These are phyloP conservation scores for Trifolium fragiferum DNA, from an alignment of 306 rosid species.

Conservation along the genomic window DNA sequence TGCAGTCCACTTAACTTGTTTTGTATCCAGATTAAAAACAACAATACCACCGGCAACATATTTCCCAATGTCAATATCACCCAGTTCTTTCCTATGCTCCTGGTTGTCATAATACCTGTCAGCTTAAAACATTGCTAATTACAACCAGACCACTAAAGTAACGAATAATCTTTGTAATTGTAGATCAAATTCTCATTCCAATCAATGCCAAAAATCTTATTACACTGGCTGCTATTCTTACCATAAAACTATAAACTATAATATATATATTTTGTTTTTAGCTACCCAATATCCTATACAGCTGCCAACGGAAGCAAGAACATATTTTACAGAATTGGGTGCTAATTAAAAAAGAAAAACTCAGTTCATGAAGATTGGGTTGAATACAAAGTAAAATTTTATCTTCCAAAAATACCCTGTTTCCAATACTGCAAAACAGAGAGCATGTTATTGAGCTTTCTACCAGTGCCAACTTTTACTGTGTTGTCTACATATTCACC, in stretches of 20 bases:
- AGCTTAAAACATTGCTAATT: constrained; percentile 52
- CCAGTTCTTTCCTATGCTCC: constrained; percentile 87
- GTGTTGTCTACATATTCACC: neutral
- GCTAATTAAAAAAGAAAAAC: neutral
- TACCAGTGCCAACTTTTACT: neutral
- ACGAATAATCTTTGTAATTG: constrained; percentile 18
- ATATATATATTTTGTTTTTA: neutral
- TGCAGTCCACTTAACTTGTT: constrained; percentile 92
- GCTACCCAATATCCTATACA: neutral
- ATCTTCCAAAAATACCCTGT: constrained; percentile 5
- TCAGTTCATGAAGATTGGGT: neutral
- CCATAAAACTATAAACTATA: neutral
- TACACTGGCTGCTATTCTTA: constrained; percentile 4
- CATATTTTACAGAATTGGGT: neutral
- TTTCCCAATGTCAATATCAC: constrained; percentile 86
- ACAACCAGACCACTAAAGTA: constrained; percentile 47
- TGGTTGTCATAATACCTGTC: constrained; percentile 95
- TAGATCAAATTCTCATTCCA: constrained; percentile 32
- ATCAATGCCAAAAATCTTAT: constrained; percentile 21
- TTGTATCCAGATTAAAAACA: constrained; percentile 90
- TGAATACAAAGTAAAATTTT: neutral
- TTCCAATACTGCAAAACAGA: neutral
- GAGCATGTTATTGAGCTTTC: neutral
- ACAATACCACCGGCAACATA: constrained; percentile 93
- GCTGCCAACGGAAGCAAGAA: neutral